phyloP scores from a whole-genome alignment of 768 basidiomycete species.

The Sistotremastrum suecicum region DNA sequence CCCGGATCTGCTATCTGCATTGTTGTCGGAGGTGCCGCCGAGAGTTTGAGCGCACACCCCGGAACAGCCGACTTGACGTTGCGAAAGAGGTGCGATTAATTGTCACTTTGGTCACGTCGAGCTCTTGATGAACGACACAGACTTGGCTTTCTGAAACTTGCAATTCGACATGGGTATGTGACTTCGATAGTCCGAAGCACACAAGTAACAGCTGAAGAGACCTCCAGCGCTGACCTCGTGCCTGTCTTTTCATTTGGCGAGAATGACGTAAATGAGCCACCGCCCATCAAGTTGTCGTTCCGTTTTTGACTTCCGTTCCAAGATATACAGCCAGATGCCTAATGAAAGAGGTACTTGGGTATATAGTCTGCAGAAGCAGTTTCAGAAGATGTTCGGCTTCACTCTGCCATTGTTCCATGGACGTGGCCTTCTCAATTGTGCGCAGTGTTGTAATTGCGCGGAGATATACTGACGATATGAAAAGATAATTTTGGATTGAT shows the following conservation, averaged over 20 bases:
- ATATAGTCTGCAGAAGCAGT: conserved; percentile 76
- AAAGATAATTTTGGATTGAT: conserved; percentile 89
- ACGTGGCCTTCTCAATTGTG: conserved; percentile 87
- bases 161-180: conserved; percentile 72
- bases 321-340: conserved; percentile 97
- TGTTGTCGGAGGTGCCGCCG: conserved; percentile 92
- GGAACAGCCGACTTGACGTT: conserved; percentile 91
- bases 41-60: conserved; percentile 85
- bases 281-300: neutral
- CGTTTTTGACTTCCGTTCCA: conserved; percentile 3
- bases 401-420: conserved; percentile 97
- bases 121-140: conserved; percentile 19
- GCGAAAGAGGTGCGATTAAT: conserved; percentile 40
- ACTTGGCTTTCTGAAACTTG: conserved; percentile 90
- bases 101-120: neutral
- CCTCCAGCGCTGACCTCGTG: conserved; percentile 74
- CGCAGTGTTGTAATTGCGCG: conserved; percentile 11
- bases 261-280: conserved; percentile 61
- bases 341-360: conserved; percentile 87
- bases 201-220: neutral
- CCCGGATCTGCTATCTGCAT: conserved; percentile 72
- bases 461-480: neutral
- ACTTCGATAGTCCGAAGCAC: neutral
- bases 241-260: conserved; percentile 98
- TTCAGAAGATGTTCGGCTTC: conserved; percentile 88